Percentiles rank a stretch among this genome's conserved stretches.
Evolutionary conservation across 2,329 filamentous ascomycete species (phyloP).

Genomic region (Allantophomopsis cytisporea): DNA sequence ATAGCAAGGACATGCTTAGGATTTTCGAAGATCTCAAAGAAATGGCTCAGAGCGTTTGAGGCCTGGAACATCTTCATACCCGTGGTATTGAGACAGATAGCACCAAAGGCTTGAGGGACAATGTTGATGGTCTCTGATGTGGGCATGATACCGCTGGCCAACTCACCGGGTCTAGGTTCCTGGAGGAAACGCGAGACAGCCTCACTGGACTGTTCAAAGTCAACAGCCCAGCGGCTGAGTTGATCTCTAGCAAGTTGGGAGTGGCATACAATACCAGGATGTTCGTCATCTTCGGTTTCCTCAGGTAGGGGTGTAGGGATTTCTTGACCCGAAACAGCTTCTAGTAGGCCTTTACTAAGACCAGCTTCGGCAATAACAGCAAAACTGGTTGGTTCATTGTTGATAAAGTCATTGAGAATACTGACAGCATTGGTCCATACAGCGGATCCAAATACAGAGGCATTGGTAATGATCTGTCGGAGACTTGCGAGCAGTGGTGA

Average conservation of each 20-base stretch:
- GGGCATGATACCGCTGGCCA: conserved; percentile 68
- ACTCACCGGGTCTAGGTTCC: conserved; percentile 24
- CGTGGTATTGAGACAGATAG: conserved; percentile 80
- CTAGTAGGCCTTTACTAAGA: conserved; percentile 73
- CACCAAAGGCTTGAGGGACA: conserved; percentile 78
- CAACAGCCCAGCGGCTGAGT: conserved; percentile 20
- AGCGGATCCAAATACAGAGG: conserved; percentile 70
- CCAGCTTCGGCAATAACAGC: conserved; percentile 90
- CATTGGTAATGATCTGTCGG: conserved; percentile 69
- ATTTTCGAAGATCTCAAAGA: conserved; percentile 95
- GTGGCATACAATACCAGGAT: background rate
- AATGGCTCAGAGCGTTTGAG: conserved; percentile 71
- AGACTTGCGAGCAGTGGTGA: conserved; percentile 70
- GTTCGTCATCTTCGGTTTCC: conserved; percentile 14
- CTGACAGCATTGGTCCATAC: conserved; percentile 93
- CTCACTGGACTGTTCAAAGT: conserved; percentile 17
- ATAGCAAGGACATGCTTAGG: conserved; percentile 77
- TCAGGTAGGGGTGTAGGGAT: conserved; percentile 18
- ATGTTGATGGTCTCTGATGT: conserved; percentile 78
- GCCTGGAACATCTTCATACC: conserved; percentile 80
- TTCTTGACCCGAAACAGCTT: conserved; percentile 54
- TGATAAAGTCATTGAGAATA: conserved; percentile 90
- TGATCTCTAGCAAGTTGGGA: conserved; percentile 21
- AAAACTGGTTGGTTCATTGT: conserved; percentile 97
- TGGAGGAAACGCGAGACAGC: conserved; percentile 35